phyloP scores from a whole-genome alignment of 441 rosid species.

The Pelargonium myrrhifolium region DNA sequence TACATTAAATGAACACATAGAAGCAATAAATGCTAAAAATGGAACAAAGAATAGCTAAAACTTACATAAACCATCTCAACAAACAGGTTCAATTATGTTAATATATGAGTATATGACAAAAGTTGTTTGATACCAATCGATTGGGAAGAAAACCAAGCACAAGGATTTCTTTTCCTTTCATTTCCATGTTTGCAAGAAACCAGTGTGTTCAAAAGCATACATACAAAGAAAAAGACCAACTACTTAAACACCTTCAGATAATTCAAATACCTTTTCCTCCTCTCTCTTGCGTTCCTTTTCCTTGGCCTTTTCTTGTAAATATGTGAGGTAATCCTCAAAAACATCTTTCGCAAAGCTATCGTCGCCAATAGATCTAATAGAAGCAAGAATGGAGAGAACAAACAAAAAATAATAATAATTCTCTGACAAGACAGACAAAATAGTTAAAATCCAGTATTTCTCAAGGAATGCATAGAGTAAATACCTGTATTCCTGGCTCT shows the following conservation, averaged over 20 bases:
- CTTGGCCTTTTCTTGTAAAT: conserved; percentile 77
- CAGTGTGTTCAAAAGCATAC: background rate
- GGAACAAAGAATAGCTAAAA: background rate
- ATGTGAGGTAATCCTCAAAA: conserved; percentile 69
- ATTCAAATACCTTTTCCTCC: conserved; percentile 70
- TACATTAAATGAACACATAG: background rate
- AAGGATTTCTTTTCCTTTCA: background rate
- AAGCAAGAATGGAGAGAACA: conserved; percentile 11
- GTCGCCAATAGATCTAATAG: conserved; percentile 60
- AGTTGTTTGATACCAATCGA: background rate
- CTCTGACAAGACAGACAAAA: conserved; percentile 1
- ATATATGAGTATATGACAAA: background rate
- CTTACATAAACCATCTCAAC: background rate
- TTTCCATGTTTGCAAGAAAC: background rate
- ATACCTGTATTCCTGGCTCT: conserved; percentile 77
- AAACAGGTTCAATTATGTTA: background rate
- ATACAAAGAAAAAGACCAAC: background rate
- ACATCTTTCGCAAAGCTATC: conserved; percentile 58
- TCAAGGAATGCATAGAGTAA: background rate
- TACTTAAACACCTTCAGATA: conserved; percentile 1
- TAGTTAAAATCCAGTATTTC: conserved; percentile 6
- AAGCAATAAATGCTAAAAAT: background rate
- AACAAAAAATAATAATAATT: conserved; percentile 14
- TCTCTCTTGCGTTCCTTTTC: conserved; percentile 92
- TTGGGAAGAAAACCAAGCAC: background rate